Conservation (phyloP, 768 basidiomycete species). For the Suillus subaureus region DNA sequence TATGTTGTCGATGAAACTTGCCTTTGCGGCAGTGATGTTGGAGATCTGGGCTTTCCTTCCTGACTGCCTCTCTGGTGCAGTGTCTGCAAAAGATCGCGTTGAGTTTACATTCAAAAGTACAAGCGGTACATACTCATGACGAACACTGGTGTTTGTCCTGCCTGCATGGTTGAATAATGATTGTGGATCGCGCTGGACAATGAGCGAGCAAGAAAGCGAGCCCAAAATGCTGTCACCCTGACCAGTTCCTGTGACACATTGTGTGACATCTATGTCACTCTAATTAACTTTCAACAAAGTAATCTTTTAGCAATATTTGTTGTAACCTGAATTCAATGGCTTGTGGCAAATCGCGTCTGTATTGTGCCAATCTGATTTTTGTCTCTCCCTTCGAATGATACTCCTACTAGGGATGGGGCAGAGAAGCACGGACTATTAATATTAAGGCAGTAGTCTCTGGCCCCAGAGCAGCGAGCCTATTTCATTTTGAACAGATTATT, state of each 20-base stretch:
- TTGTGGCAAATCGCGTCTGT: too few species aligned
- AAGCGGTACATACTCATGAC: constrained; percentile 66
- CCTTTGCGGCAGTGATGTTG: constrained; percentile 97
- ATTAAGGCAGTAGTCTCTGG: too few species aligned
- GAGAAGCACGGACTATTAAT: too few species aligned
- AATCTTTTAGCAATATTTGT: too few species aligned
- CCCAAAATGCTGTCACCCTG: not conserved
- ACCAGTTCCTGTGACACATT: not conserved
- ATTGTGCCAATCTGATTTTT: too few species aligned
- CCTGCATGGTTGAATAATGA: constrained; percentile 21
- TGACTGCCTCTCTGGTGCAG: constrained; percentile 90
- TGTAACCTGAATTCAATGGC: too few species aligned
- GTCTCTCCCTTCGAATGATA: too few species aligned
- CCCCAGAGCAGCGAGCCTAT: too few species aligned
- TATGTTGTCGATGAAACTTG: constrained; percentile 31
- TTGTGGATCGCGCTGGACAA: not conserved
- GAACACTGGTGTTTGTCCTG: constrained; percentile 76
- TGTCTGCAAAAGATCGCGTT: constrained; percentile 52
- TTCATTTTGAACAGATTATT: too few species aligned
- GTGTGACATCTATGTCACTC: not conserved
- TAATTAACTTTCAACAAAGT: too few species aligned
- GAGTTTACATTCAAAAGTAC: not conserved
- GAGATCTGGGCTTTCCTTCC: constrained; percentile 96
- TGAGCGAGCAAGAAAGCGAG: not conserved
- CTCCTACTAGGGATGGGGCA: too few species aligned